Evolutionary conservation across 164 flowering plant genomes (phyloP).

Genomic region (Paratinospora sagittata): DNA sequence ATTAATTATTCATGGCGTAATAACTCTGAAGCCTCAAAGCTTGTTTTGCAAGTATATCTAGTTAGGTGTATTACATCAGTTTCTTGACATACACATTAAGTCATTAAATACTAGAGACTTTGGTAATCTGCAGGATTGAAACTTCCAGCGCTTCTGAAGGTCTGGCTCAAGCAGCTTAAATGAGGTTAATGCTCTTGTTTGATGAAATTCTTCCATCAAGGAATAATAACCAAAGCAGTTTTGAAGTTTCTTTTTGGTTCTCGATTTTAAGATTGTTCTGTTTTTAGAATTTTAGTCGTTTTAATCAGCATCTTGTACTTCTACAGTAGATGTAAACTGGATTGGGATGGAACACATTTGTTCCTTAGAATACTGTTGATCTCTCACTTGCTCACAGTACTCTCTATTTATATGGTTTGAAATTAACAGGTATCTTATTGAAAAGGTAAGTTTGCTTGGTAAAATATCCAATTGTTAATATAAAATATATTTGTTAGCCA

Average conservation of each 20-base stretch:
- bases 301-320: no score
- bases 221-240: no score
- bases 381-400: neutral
- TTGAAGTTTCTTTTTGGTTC: neutral
- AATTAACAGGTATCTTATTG: neutral
- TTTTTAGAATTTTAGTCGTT: no score
- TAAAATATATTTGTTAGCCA: neutral
- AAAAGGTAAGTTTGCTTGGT: neutral
- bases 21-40: no score
- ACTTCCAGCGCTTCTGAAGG: constrained; percentile 28
- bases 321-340: neutral
- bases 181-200: constrained; percentile 5
- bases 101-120: neutral
- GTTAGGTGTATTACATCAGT: no score
- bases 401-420: neutral
- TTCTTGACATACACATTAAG: no score
- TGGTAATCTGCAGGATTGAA: constrained; percentile 33
- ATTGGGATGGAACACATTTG: neutral
- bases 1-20: no score
- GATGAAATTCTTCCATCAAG: neutral
- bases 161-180: constrained; percentile 33
- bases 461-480: neutral
- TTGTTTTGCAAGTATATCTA: no score
- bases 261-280: neutral
- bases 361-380: neutral